A percentile compares a stretch with the other conserved stretches of the same genome.
These are phyloP conservation scores for Diaporthe sp. DNA, from an alignment of 2,329 filamentous ascomycete genomes.

Conservation along the genomic window DNA sequence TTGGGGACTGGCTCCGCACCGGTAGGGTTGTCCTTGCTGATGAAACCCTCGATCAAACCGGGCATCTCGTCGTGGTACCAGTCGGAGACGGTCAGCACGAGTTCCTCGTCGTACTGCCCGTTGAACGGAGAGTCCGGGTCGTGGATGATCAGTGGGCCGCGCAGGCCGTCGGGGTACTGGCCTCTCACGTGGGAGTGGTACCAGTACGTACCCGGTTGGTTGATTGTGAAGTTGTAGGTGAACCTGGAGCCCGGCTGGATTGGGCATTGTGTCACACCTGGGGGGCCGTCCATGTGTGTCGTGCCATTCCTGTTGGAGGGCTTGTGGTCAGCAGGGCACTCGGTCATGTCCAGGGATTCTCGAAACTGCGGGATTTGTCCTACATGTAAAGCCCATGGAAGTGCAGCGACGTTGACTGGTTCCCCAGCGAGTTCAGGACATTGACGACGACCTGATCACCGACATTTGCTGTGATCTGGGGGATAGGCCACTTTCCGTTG, in stretches of 20 bases:
- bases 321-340: constrained; percentile 2
- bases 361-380: background rate
- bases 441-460: constrained; percentile 33
- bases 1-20: constrained; percentile 78
- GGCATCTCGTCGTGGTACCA: constrained; percentile 76
- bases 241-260: constrained; percentile 76
- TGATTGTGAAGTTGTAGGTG: constrained; percentile 78
- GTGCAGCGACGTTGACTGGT: constrained; percentile 34
- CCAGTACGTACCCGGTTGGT: constrained; percentile 83
- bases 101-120: constrained; percentile 72
- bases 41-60: constrained; percentile 61
- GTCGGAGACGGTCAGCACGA: constrained; percentile 76
- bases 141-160: constrained; percentile 75
- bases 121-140: constrained; percentile 72
- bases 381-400: constrained; percentile 36
- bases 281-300: constrained; percentile 79
- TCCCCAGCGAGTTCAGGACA: constrained; percentile 33
- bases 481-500: constrained; percentile 31
- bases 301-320: constrained; percentile 66
- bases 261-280: constrained; percentile 75
- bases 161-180: constrained; percentile 79
- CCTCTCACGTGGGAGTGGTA: constrained; percentile 79
- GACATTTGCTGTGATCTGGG: constrained; percentile 34
- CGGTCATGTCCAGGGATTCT: background rate
- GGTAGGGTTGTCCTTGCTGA: constrained; percentile 68